Percentiles rank a stretch among this genome's conserved stretches.
Evolutionary conservation across 177 flowering plant genomes (phyloP).

Genomic region (Vitis hybrid): DNA sequence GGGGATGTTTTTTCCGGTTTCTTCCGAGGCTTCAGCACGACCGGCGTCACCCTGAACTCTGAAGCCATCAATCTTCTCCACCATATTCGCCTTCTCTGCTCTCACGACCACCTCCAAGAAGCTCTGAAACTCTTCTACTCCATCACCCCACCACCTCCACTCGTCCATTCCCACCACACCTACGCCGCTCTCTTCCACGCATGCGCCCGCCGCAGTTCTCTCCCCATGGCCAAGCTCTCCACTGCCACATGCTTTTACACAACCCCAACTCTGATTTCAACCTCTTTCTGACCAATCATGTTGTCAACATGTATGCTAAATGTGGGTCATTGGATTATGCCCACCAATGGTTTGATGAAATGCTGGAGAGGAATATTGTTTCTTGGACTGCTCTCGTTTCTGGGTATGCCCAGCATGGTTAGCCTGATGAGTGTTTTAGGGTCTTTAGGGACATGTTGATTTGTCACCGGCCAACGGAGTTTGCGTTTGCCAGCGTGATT

Average conservation of each 20-base stretch:
- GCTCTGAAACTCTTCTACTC: conserved; percentile 48
- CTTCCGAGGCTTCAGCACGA: no score
- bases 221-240: conserved; percentile 43
- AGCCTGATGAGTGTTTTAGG: conserved; percentile 35
- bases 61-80: no score
- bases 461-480: conserved; percentile 57
- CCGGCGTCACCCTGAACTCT: no score
- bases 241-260: conserved; percentile 39
- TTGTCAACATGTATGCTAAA: conserved; percentile 59
- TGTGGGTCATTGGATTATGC: conserved; percentile 47
- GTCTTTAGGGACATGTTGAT: conserved; percentile 47
- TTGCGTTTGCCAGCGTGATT: conserved; percentile 56
- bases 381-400: conserved; percentile 76
- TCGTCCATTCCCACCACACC: conserved; percentile 25
- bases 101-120: conserved; percentile 22
- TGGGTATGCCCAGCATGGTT: conserved; percentile 50
- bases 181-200: conserved; percentile 57
- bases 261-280: conserved; percentile 16
- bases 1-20: no score
- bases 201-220: conserved; percentile 36
- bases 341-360: conserved; percentile 55
- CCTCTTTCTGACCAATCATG: conserved; percentile 49
- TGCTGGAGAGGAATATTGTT: conserved; percentile 61
- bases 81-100: no score
- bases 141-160: neutral